These are phyloP conservation scores for Tulasnella sp. DNA, from an alignment of 768 basidiomycete genomes.

Conservation along the genomic window DNA sequence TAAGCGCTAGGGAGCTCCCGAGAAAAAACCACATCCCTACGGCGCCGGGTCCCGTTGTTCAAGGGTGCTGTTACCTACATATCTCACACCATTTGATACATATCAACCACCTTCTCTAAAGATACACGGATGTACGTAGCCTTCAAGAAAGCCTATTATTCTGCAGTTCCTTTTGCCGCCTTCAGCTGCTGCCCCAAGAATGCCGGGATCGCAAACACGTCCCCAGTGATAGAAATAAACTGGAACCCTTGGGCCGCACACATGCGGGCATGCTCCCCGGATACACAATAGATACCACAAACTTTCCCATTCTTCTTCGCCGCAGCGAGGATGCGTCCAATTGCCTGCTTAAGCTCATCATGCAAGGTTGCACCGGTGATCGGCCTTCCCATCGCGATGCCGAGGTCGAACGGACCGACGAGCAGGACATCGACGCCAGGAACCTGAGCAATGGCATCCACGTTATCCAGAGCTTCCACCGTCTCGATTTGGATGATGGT, in stretches of 20 bases:
- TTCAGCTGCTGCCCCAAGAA: not conserved
- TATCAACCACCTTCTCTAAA: too few relatives aligned
- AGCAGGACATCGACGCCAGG: conserved; percentile 28
- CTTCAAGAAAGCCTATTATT: too few relatives aligned
- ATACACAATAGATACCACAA: conserved; percentile 27
- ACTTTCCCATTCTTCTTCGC: conserved; percentile 28
- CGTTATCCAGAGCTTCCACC: conserved; percentile 25
- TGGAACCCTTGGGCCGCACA: conserved; percentile 18
- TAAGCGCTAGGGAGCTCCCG: too few relatives aligned
- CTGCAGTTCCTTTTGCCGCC: not conserved
- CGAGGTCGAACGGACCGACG: conserved; percentile 30
- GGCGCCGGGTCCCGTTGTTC: too few relatives aligned
- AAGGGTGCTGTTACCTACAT: too few relatives aligned
- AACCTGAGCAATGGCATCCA: conserved; percentile 26
- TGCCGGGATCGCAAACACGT: not conserved
- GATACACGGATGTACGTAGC: too few relatives aligned
- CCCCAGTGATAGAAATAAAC: not conserved
- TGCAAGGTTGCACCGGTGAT: conserved; percentile 22
- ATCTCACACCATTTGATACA: too few relatives aligned
- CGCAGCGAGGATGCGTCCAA: conserved; percentile 25
- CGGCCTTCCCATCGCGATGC: conserved; percentile 25
- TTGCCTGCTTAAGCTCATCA: conserved; percentile 27
- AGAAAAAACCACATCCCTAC: too few relatives aligned
- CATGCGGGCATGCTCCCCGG: conserved; percentile 18
- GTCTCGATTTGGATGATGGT: conserved; percentile 28